Conservation (phyloP, 2,329 filamentous ascomycete species). For the Colletotrichum abscissum region DNA sequence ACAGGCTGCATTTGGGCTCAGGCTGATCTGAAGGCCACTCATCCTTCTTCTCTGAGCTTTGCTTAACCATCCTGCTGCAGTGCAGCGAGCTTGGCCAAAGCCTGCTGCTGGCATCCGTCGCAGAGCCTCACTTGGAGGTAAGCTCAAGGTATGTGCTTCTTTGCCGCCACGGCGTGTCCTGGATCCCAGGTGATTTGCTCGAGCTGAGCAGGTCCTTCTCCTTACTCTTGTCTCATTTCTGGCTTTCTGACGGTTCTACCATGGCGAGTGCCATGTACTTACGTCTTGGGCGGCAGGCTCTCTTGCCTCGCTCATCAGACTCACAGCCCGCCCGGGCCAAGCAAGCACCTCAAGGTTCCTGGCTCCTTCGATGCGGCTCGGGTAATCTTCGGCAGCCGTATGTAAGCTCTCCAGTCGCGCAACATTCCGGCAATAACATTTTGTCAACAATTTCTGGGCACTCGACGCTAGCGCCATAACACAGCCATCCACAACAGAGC, state of each 20-base stretch:
- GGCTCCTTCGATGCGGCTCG: constrained; percentile 10
- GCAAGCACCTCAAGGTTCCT: background rate
- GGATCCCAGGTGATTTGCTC: background rate
- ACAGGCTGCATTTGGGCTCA: constrained; percentile 4
- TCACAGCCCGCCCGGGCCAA: background rate
- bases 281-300: constrained; percentile 8
- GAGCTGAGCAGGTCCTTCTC: background rate
- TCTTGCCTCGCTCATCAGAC: constrained; percentile 9
- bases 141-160: constrained; percentile 33
- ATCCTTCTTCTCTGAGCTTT: background rate
- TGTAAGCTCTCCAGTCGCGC: too few relatives aligned
- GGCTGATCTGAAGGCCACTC: background rate
- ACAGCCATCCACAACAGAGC: constrained; percentile 33
- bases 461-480: constrained; percentile 36
- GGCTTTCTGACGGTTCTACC: background rate
- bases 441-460: constrained; percentile 25
- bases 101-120: constrained; percentile 30
- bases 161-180: background rate
- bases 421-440: constrained; percentile 34
- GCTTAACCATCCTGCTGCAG: background rate
- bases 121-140: constrained; percentile 33
- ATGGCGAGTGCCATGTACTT: constrained; percentile 7
- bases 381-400: constrained; percentile 28
- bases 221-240: background rate
- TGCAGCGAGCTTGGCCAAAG: constrained; percentile 17